Evolutionary conservation across 768 basidiomycete species (phyloP), one percentile per base, ranked within the genome.

Genomic region (Russula dissimulans): DNA sequence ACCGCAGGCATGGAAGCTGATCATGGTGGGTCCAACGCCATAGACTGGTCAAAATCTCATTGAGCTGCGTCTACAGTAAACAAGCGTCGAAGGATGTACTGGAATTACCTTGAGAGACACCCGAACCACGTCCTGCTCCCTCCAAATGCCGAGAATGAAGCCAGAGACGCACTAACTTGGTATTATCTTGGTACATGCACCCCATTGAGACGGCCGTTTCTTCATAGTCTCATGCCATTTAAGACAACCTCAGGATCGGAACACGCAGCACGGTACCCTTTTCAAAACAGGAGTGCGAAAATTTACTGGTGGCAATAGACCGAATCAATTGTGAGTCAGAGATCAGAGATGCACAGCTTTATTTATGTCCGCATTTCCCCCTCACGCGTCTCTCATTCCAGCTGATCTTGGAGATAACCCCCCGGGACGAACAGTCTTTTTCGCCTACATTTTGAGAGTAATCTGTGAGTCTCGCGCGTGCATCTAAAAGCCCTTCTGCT

Each of bases 271-370:
- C 72, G 2, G 79, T 77, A 15, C 81, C 82, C 3, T 82, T 82
- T 61, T 81, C 81, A 1, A 81, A 80, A 67, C 50, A 59, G 3
- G 80, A 82, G 70, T 82, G 81, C 53, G 77, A 80, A 64, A 78
- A 82, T 53, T 69, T 82, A 15, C 69, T 76, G 2, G 68, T 69
- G n/a, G 67, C 78, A 7, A 55, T 70, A 1, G 61, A 65, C 3
- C 53, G 53, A 5, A 50, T 59, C 14, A 56, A 56, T 61, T 53
- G 69, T 67, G 39, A 29, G 62, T 7, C 10, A 10, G 7, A 36
- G 5, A 9, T 9, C 34, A 36, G n/a, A 26, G 22, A 31, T 7
- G 1, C 3, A 2, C 48, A 15, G 14, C 38, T 15, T 29, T 39
- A n/a, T 8, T 49, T 22, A 26, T 44, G 15, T 39, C 47, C 29